Base-by-base conservation (phyloP, 1,284 basidiomycete genomes). In the Ceratobasidium sp. region DNA sequence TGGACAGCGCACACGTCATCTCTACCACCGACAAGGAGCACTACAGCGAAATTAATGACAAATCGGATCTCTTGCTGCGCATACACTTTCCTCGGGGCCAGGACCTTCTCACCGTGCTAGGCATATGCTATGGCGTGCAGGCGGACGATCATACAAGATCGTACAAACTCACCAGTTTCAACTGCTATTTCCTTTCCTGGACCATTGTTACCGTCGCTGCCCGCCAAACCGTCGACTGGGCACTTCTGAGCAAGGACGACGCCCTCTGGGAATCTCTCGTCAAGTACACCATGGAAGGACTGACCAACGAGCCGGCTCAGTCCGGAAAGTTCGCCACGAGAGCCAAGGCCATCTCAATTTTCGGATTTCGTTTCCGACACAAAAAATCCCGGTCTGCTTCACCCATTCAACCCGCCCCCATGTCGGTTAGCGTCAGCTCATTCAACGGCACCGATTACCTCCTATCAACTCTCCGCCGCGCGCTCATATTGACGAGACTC, bases 121-220 rank as follows among this genome's bases (percentile, higher is more conserved):
- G 13, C 17, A 49, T 68, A 12, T 68, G 67, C 34, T 68, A 68
- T 50, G 43, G 54, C 1, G 27, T 68, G 7, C 67, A 68, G 15
- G 34, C 35, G 7, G 45, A 68, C 32, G 22, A 35, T 20, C 13
- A 29, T 35, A 38, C 67, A 7, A 40, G 50, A 12, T 31, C 54
- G n/a, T 68, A 57, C 43, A 50, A 22, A 13, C 67, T 68, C 42
- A 47, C 45, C 22, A 13, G 34, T 3, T 68, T 49, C 67, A 68
- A 68, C 32, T 68, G 67, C 34, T 68, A 68, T 25, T 68, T 68
- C 43, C 31, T 68, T 22, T 68, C 54, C 5, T 68, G 67, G 67
- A 50, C 34, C 0, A 49, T 68, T 3, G 50, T 68, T 31, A 57
- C 52, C 12, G 40, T 34, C 13, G 42, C 29, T 10, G 54, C 54